Conservation (phyloP, 768 basidiomycete species). For the Trametes gibbosa region DNA sequence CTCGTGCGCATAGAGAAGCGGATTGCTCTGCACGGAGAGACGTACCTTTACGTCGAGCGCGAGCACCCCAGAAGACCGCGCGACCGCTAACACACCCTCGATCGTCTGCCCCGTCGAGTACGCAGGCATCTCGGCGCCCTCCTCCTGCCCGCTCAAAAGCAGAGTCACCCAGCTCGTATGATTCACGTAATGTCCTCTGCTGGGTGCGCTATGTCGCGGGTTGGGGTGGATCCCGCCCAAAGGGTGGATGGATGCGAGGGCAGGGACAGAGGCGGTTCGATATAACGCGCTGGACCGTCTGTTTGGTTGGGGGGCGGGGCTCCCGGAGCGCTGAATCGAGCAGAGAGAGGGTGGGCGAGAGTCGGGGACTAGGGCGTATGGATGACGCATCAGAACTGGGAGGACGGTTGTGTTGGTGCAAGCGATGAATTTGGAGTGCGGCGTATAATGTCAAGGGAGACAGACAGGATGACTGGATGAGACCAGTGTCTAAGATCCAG, state of each 20-base stretch:
- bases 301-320: background rate
- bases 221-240: background rate
- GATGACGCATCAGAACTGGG: conserved; percentile 3
- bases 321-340: background rate
- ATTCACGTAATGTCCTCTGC: conserved; percentile 22
- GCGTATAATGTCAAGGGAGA: background rate
- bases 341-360: conserved; percentile 1
- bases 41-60: conserved; percentile 22
- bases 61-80: conserved; percentile 21
- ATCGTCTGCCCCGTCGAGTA: conserved; percentile 25
- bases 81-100: conserved; percentile 24
- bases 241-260: background rate
- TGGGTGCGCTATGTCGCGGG: background rate
- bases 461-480: background rate
- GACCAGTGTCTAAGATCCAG: background rate
- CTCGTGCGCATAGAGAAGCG: background rate
- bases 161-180: conserved; percentile 25
- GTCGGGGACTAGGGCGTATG: background rate
- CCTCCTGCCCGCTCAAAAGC: conserved; percentile 24
- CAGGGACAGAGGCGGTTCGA: background rate
- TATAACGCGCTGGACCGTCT: background rate
- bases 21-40: background rate
- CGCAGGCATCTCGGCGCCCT: conserved; percentile 11
- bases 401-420: background rate
- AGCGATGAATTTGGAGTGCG: background rate